Evolutionary conservation across 2,329 filamentous ascomycete genomes (phyloP), one percentile per base, ranked within the genome.

Genomic region (Neurospora sp.): DNA sequence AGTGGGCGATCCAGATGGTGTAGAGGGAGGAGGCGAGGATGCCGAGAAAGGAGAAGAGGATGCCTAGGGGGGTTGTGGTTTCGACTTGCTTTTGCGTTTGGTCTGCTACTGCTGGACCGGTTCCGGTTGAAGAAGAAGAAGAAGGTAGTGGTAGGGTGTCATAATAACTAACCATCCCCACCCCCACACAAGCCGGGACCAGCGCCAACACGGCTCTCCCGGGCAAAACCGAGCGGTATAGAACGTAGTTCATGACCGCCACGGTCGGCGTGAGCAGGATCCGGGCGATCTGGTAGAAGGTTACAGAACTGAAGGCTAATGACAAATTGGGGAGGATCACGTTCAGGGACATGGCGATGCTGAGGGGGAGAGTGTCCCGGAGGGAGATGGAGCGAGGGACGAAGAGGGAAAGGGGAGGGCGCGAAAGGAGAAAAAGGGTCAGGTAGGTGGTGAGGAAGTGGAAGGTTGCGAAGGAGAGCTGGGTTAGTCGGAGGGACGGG

Each of bases 321-420:
- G 88, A 90, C 6, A 91, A 80, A 75, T 91, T 91, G 10, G 88
- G 88, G 10, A 91, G 82, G 72, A 91, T 88, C 76, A 91, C 88
- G 78, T 91, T 91, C 71, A 89, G 82, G 68, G 87, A 85, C 89
- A 92, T 91, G 75, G 88, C 85, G 38, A 89, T 75, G 2, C 88
- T 87, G n/a, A 91, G 82, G 3, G 89, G 89, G 19, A 90, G 80
- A 69, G 91, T 86, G 41, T 87, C 83, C 70, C 81, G 80, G 67
- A 89, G 79, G 39, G 84, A 79, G 46, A 86, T 84, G 67, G 84
- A 83, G 52, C 86, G 85, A 1, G 88, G 85, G 17, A 80, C 79
- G 77, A 91, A 91, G 77, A 88, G 84, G 28, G 28, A 33, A 6
- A 33, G 5, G 4, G 28, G 28, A 37, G 85, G 86, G 1, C 85